Evolutionary conservation across 441 rosid genomes (phyloP), one percentile per base, ranked within the genome.

Genomic region (Eruca vesicaria): DNA sequence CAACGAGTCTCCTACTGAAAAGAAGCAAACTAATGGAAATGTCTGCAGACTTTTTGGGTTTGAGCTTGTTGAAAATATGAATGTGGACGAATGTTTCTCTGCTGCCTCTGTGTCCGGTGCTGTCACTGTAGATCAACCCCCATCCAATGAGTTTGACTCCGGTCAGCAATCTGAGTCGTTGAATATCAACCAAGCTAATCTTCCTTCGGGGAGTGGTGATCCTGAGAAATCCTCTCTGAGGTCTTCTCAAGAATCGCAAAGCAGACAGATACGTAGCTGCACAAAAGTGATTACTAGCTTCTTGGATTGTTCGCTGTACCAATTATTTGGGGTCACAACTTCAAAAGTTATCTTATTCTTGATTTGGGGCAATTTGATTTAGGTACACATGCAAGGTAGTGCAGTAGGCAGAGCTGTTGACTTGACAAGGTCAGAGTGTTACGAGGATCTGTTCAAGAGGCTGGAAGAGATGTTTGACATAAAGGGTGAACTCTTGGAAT

Each of bases 321-420:
- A 59, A 15, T 45, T 2, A 3, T 67, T 20, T 14, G 18, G 58
- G 65, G 26, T 63, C 65, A 63, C 29, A 63, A 31, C n/a, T 55
- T 56, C 15, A 38, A 2, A 63, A 12, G 31, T 28, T 14, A 12
- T 66, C 52, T 68, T 55, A 53, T 23, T 65, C 41, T 61, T 73
- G 31, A 55, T 66, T 78, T 72, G 73, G 68, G 73, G 68, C 58
- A 31, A 26, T 63, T 55, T 72, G 71, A 28, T 55, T 18, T 76
- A 97, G 99, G 98, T 97, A 74, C 99, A 94, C 84, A 88, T 94
- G 98, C 99, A 94, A 80, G 99, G 99, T 8, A 90, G 91, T 81
- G 97, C 97, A 31, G 99, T 97, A 66, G 99, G 99, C 41, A 91
- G 99, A 80, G 99, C 97, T 36, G 97, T 97, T 79, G 98, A 97